Conservation (phyloP, 805 yeast genomes). For the Scheffersomyces amazonensis region DNA sequence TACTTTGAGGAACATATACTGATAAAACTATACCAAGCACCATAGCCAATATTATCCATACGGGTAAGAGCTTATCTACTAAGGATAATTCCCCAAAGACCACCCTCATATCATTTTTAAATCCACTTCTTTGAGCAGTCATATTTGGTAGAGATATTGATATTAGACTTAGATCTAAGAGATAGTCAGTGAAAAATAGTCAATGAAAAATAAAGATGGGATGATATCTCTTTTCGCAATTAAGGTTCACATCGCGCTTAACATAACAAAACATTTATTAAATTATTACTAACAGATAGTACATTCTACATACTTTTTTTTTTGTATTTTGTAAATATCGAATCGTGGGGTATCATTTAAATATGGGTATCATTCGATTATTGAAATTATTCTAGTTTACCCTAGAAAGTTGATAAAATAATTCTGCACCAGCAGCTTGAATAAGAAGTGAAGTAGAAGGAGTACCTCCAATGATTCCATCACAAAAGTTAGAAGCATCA, state of each 20-base stretch:
- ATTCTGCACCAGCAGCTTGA: conserved; percentile 14
- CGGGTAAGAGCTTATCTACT: conserved; percentile 34
- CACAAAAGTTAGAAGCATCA: conserved; percentile 6
- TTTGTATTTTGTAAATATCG: too few species aligned
- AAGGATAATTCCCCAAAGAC: conserved; percentile 14
- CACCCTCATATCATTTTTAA: neutral
- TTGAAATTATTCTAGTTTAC: neutral
- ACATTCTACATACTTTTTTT: too few species aligned
- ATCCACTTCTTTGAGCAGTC: too few species aligned
- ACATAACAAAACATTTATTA: too few species aligned
- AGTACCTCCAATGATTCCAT: conserved; percentile 4
- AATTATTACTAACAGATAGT: too few species aligned
- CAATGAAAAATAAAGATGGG: too few species aligned
- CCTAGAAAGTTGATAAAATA: conserved; percentile 2
- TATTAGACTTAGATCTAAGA: too few species aligned
- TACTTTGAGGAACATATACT: conserved; percentile 36
- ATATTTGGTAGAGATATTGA: too few species aligned
- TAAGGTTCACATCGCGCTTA: too few species aligned
- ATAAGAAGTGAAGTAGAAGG: conserved; percentile 10
- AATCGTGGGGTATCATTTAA: neutral
- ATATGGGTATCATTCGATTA: too few species aligned
- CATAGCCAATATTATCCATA: conserved; percentile 33
- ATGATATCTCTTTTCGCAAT: too few species aligned
- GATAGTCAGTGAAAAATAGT: too few species aligned
- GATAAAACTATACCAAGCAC: conserved; percentile 38